phyloP scores from a whole-genome alignment of 257 asterid genomes.

The Forsythia viridissima region DNA sequence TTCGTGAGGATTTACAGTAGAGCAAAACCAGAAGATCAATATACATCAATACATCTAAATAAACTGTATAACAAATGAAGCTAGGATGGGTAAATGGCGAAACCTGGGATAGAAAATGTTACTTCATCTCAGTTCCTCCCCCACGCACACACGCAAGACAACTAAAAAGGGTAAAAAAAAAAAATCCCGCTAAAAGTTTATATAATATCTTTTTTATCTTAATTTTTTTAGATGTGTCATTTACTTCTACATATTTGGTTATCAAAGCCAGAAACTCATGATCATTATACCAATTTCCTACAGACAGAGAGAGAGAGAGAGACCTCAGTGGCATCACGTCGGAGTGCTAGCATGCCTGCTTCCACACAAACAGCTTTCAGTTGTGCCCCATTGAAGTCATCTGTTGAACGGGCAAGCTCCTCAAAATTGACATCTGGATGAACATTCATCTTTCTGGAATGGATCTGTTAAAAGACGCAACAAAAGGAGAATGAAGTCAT shows the following conservation, averaged over 20 bases:
- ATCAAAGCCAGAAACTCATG: neutral
- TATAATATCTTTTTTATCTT: too few species aligned
- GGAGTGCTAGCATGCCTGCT: constrained; percentile 97
- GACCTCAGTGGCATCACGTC: constrained; percentile 98
- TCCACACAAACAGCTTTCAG: constrained; percentile 96
- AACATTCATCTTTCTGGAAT: constrained; percentile 60
- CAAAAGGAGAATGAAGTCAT: neutral
- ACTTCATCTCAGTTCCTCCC: too few species aligned
- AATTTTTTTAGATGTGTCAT: too few species aligned
- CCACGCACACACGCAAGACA: too few species aligned
- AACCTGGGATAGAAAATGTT: too few species aligned
- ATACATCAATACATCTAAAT: too few species aligned
- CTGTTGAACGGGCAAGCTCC: constrained; percentile 57
- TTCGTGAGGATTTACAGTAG: too few species aligned
- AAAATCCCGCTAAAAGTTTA: too few species aligned
- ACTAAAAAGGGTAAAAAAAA: too few species aligned
- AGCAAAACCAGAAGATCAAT: too few species aligned
- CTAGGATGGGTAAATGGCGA: too few species aligned
- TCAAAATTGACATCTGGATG: constrained; percentile 62
- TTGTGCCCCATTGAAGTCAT: constrained; percentile 96
- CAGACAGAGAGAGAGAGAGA: constrained; percentile 19
- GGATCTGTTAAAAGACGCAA: constrained; percentile 36
- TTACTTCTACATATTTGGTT: neutral
- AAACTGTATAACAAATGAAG: too few species aligned
- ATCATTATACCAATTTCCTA: neutral